Evolutionary conservation across 306 rosid species (phyloP), one percentile per base, ranked within the genome.

Genomic region (Medicago truncatula): DNA sequence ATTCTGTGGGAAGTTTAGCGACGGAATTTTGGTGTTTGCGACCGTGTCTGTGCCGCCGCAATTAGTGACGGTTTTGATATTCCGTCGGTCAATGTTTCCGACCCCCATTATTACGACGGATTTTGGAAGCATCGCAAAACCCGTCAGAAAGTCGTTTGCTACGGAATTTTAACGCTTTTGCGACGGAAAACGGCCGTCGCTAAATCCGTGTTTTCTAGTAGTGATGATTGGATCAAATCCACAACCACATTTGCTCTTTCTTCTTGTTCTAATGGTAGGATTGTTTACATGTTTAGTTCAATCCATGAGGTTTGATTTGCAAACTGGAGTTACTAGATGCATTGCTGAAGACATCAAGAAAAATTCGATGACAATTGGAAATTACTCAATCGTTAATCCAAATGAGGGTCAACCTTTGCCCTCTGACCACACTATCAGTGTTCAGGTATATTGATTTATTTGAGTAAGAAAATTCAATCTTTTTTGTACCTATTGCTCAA

Each of bases 251-350:
- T 38, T 76, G 39, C 10, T 15, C 5, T 75, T 83, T 39, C 58
- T 75, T 18, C 39, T 71, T 16, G 31, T 71, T 2, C 8, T 88
- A 13, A 16, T 80, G 44, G 1, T 76, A 7, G 91, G 88, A 67
- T 17, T 87, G 6, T 61, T 90, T 23, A 68, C 68, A 15, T 75
- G 38, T 63, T 47, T 78, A 44, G 80, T 85, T 28, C 75, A 89
- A 71, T 82, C 97, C 15, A 78, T 93, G 14, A 91, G 85, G 41
- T 93, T 93, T 80, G 95, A 93, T 38, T 64, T 93, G 58, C 73
- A 66, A 74, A 78, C 88, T 46, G 89, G 85, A 60, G 1, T 76
- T 20, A 64, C 80, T 72, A 89, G 87, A 78, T 93, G 98, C 84
- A 41, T 90, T 70, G 16, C 89, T 6, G 95, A 93, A 75, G 89